Base-by-base conservation (phyloP, 2,329 filamentous ascomycete genomes). In the Xylaria sp. region DNA sequence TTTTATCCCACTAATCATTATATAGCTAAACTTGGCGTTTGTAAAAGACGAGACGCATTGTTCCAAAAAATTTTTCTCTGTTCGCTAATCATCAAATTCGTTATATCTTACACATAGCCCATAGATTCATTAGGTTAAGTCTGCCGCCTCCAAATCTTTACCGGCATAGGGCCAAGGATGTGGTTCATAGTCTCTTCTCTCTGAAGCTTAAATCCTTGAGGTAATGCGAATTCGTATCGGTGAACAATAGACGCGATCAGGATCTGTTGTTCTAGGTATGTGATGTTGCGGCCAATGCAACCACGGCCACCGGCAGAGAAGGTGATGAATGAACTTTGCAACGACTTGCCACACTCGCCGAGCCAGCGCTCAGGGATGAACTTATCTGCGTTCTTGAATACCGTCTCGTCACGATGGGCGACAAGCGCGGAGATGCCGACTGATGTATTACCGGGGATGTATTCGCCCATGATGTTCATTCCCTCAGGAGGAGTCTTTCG, bases 371-470 rank as follows among this genome's bases (percentile, higher is more conserved):
- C 55, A 1, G 46, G 37, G 9, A 42, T 58, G 14, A 35, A 52
- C 25, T 58, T 28, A 15, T 37, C 17, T 37, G 56, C 37, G 4
- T 58, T 46, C 11, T 35, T 23, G 14, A 58, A 51, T 8, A 21
- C 46, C 8, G 55, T 43, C 35, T 57, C 55, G 25, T 57, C 55
- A 4, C 55, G 55, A 19, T 51, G 55, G 12, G 55, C 55, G 3
- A 57, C 55, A 7, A 57, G 37, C 35, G 55, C 55, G 12, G 55
- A 57, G n/a, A 57, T 57, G n/a, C 46, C 51, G 25, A 58, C 55
- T 8, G 55, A 50, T 3, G 55, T 58, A 25, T 51, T 51, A 23
- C 46, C 46, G 17, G 55, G 55, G 35, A 58, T 46, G 37, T 58
- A 58, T 43, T 50, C 37, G 14, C 45, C 55, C 55, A 51, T 58